Conservation (phyloP, 768 basidiomycete species). For the Leucosporidium scottii region DNA sequence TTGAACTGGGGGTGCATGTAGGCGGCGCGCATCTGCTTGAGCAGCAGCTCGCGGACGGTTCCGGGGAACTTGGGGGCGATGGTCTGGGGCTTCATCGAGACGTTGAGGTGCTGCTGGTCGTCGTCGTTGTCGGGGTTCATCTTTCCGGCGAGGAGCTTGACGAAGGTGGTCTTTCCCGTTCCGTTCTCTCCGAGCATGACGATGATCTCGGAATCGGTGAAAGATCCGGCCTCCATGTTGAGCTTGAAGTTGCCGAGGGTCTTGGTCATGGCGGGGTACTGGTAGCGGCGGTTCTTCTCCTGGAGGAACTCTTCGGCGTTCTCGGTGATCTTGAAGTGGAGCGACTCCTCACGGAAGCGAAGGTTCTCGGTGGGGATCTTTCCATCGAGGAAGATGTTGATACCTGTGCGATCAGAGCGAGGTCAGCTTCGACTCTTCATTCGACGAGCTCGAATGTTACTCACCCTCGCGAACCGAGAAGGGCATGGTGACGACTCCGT, state of each 20-base stretch:
- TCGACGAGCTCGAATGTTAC: not conserved
- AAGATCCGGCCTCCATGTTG: constrained; percentile 77
- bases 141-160: constrained; percentile 88
- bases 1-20: constrained; percentile 99
- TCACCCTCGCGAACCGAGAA: constrained; percentile 80
- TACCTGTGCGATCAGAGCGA: constrained; percentile 51
- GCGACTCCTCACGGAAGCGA: constrained; percentile 90
- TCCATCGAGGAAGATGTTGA: constrained; percentile 99
- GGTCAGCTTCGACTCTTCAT: not conserved
- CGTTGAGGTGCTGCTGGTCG: constrained; percentile 63
- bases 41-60: constrained; percentile 84
- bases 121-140: constrained; percentile 59
- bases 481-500: constrained; percentile 98
- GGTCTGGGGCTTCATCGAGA: constrained; percentile 97
- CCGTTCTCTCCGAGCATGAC: constrained; percentile 99
- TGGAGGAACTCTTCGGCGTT: constrained; percentile 81
- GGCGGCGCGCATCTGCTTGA: constrained; percentile 88
- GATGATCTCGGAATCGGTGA: constrained; percentile 99
- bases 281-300: constrained; percentile 81
- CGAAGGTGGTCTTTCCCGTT: constrained; percentile 94
- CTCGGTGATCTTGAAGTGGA: constrained; percentile 96
- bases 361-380: constrained; percentile 98
- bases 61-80: constrained; percentile 97
- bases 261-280: constrained; percentile 94
- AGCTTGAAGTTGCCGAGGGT: constrained; percentile 93